Percentiles rank a stretch among this genome's conserved stretches.
These are phyloP conservation scores for Colletotrichum zoysiae DNA, from an alignment of 2,329 filamentous ascomycete genomes.

Conservation along the genomic window DNA sequence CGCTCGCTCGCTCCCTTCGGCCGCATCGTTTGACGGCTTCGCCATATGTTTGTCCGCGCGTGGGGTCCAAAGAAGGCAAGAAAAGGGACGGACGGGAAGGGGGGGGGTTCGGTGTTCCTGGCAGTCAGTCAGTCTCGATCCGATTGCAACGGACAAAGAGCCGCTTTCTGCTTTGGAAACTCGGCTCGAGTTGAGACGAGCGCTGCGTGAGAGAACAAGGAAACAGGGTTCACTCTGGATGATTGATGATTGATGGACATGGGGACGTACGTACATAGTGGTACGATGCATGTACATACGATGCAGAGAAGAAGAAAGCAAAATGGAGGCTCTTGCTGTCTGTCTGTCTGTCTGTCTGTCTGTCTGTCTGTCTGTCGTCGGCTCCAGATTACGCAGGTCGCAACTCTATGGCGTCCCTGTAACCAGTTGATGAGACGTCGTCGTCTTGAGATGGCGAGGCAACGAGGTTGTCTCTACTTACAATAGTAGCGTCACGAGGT, in stretches of 20 bases:
- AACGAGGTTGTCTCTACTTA: not conserved
- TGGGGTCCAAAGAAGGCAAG: not conserved
- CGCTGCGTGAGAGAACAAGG: not conserved
- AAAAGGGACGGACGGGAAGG: too few species aligned
- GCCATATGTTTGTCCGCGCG: slow-evolving; percentile 7
- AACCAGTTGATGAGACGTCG: slow-evolving; percentile 28
- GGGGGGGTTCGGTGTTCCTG: not conserved
- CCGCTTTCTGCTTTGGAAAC: not conserved
- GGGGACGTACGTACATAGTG: not conserved
- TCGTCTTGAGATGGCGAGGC: slow-evolving; percentile 25
- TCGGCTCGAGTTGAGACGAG: slow-evolving; percentile 11
- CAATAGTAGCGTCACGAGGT: not conserved
- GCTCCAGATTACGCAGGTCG: slow-evolving; percentile 25
- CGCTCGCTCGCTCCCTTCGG: not conserved
- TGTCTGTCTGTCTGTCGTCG: slow-evolving; percentile 13
- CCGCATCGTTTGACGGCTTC: not conserved
- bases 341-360: slow-evolving; percentile 1
- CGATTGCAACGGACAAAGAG: slow-evolving; percentile 8
- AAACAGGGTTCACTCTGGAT: not conserved
- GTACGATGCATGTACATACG: too few species aligned
- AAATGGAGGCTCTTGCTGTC: slow-evolving; percentile 2
- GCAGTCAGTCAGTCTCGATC: not conserved
- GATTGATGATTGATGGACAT: not conserved
- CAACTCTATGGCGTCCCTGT: slow-evolving; percentile 17
- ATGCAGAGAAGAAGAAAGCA: not conserved